These are phyloP conservation scores for Apiospora aurea DNA, from an alignment of 2,329 filamentous ascomycete genomes.

Conservation along the genomic window DNA sequence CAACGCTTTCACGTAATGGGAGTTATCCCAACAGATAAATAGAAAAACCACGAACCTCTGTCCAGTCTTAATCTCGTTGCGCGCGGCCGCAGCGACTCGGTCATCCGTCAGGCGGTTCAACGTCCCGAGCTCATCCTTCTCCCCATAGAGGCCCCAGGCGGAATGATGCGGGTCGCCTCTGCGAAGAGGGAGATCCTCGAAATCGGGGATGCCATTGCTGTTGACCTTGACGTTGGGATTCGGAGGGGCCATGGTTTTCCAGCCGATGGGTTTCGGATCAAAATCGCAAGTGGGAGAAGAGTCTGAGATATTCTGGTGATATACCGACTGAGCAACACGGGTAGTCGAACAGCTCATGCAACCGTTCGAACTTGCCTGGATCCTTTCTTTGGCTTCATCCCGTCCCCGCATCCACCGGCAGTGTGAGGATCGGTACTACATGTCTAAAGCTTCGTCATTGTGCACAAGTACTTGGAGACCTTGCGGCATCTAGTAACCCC, in stretches of 20 bases:
- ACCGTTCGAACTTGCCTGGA: no score
- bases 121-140: constrained; percentile 22
- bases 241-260: constrained; percentile 35
- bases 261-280: not conserved
- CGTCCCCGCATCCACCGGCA: not conserved
- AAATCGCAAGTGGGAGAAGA: not conserved
- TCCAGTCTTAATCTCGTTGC: constrained; percentile 61
- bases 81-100: constrained; percentile 50
- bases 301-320: not conserved
- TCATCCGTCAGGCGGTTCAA: constrained; percentile 23
- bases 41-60: constrained; percentile 43
- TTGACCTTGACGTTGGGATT: constrained; percentile 43
- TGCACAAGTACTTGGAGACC: not conserved
- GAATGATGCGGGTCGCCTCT: constrained; percentile 21
- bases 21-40: no score
- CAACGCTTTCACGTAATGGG: not conserved
- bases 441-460: not conserved
- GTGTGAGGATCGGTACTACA: not conserved
- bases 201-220: constrained; percentile 53
- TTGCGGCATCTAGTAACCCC: not conserved
- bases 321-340: not conserved
- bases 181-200: constrained; percentile 23
- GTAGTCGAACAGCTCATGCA: not conserved
- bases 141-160: constrained; percentile 25
- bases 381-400: not conserved